Evolutionary conservation across 179 eudicot species (phyloP).

Genomic region (Carnegiea gigantea): DNA sequence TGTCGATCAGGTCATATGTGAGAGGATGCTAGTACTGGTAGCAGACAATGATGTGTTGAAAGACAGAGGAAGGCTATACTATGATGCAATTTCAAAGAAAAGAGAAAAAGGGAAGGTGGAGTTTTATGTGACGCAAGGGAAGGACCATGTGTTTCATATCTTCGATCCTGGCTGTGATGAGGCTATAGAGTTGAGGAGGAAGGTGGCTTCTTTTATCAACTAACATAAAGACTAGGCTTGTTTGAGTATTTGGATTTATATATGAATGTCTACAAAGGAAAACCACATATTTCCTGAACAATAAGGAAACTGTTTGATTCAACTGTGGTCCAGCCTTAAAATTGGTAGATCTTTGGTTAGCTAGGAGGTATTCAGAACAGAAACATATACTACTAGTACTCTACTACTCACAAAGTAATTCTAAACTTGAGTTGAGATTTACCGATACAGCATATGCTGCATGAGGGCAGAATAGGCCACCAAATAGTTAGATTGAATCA

Average conservation of each 20-base stretch:
- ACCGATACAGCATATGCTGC: too few species aligned
- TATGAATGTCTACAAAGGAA: not conserved
- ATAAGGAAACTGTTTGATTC: not conserved
- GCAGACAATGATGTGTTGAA: slow-evolving; percentile 53
- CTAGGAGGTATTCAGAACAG: too few species aligned
- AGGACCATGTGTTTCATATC: slow-evolving; percentile 59
- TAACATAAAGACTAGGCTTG: not conserved
- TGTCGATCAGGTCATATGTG: slow-evolving; percentile 29
- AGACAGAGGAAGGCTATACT: slow-evolving; percentile 43
- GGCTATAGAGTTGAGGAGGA: slow-evolving; percentile 30
- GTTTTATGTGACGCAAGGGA: slow-evolving; percentile 42
- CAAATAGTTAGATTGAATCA: too few species aligned
- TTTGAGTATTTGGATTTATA: not conserved
- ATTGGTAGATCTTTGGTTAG: not conserved
- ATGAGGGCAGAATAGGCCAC: too few species aligned
- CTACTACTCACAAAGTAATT: too few species aligned
- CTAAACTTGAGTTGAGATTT: too few species aligned
- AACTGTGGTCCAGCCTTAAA: not conserved
- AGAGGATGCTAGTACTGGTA: slow-evolving; percentile 46
- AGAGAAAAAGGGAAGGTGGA: slow-evolving; percentile 43
- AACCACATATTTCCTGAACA: not conserved
- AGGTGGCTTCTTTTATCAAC: slow-evolving; percentile 39
- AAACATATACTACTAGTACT: too few species aligned
- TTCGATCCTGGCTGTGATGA: slow-evolving; percentile 33
- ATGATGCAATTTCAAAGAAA: slow-evolving; percentile 34